Conservation (phyloP, 1,139 yeast species). For the Pichia cactophila region DNA sequence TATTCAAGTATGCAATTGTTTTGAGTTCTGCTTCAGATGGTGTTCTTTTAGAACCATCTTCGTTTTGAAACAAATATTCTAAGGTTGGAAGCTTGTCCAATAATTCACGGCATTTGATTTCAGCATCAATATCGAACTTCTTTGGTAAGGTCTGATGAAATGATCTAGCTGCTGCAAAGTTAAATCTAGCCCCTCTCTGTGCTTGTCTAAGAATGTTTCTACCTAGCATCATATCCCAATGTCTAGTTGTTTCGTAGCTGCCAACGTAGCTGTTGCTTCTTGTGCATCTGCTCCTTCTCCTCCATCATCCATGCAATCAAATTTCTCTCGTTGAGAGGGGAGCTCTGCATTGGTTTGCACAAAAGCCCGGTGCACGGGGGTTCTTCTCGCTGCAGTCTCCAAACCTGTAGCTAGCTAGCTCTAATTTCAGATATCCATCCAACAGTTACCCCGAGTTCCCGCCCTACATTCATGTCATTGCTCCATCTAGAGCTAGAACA, state of each 20-base stretch:
- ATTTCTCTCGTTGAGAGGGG: background rate
- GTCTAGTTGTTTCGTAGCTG: background rate
- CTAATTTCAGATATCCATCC: no score
- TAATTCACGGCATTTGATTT: conserved; percentile 25
- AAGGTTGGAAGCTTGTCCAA: conserved; percentile 42
- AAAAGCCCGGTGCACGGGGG: background rate
- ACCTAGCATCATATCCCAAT: conserved; percentile 6
- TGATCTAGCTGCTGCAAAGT: conserved; percentile 4
- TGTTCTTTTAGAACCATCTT: conserved; percentile 70
- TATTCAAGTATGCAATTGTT: conserved; percentile 65
- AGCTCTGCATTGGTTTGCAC: background rate
- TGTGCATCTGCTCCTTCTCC: background rate
- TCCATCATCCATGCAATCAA: background rate
- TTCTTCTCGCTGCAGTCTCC: no score
- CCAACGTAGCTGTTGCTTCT: background rate
- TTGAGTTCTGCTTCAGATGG: conserved; percentile 69
- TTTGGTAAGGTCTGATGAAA: conserved; percentile 11
- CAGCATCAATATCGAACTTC: conserved; percentile 19
- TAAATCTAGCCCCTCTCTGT: conserved; percentile 1
- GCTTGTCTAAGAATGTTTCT: conserved; percentile 10
- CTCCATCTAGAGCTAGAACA: background rate
- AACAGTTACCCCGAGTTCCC: no score
- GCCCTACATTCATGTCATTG: background rate
- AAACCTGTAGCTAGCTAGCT: no score
- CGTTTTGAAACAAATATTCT: conserved; percentile 58